Evolutionary conservation across 805 yeast species (phyloP), one percentile per base, ranked within the genome.

Genomic region (Starmerella floris): DNA sequence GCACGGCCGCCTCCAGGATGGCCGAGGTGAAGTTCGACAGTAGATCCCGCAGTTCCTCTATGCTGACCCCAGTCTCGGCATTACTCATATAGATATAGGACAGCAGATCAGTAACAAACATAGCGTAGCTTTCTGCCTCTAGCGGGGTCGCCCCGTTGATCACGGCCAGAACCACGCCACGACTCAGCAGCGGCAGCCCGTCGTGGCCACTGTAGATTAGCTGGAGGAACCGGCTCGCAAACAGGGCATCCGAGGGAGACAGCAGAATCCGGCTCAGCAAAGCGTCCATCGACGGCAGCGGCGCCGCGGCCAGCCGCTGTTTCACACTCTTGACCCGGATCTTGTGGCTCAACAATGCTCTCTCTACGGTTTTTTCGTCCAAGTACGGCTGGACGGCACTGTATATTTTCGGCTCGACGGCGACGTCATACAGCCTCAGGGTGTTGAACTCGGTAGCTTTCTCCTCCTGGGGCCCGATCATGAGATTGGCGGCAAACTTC

Each of bases 181-280:
- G 42, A 4, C 30, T 17, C 19, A 45, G 25, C 13, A 50, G 22
- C 23, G 23, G 19, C n/a, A 16, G 17, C 6, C 35, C 35, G 2
- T 16, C 30, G 2, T 31, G 21, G 6, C 20, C 37, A 4, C 38
- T n/a, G 2, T 16, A 25, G 11, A 21, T 17, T 20, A 33, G 15
- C 26, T 38, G 42, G 15, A 45, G 9, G 35, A 39, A 50, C 21
- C 47, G 31, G 38, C 51, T 46, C 8, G 43, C 27, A 40, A 36
- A 50, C 13, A 50, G 42, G 2, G 44, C 54, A 20, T 50, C 54
- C 6, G 19, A 20, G 2, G 51, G 50, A 5, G 52, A 49, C 13
- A 42, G 25, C 1, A 42, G 16, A 3, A 42, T 22, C 1, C 54
- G 43, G 1, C 48, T 45, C 1, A 50, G 17, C 2, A 50, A 25